These are phyloP conservation scores for Lasiosphaeriaceae sp. DNA, from an alignment of 495 filamentous ascomycete genomes.

Conservation along the genomic window DNA sequence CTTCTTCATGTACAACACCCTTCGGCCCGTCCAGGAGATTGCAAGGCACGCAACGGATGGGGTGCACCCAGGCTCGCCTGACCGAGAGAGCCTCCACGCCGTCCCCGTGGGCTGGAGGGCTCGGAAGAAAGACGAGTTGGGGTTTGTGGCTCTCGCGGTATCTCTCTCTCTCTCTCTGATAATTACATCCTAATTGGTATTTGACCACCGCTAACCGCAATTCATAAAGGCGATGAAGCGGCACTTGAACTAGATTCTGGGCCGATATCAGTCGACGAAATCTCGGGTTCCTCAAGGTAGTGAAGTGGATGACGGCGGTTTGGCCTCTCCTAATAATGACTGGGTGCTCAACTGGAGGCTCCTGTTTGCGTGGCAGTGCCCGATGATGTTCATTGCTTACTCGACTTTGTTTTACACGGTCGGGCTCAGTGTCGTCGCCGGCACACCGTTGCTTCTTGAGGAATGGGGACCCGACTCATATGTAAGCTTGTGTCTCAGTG, in stretches of 20 bases:
- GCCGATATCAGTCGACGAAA: not conserved
- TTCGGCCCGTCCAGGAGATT: not conserved
- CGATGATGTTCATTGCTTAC: constrained; percentile 9
- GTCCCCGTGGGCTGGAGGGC: not conserved
- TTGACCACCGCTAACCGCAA: not conserved
- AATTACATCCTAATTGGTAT: not conserved
- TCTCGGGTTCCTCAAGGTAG: not conserved
- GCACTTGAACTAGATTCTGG: constrained; percentile 5
- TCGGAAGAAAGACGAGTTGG: constrained; percentile 4
- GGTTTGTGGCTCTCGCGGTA: not conserved
- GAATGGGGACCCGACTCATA: not conserved
- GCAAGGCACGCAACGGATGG: not conserved
- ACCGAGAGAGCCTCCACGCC: not conserved
- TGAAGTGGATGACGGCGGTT: too few relatives aligned
- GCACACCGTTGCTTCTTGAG: constrained; percentile 6
- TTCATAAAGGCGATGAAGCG: not conserved
- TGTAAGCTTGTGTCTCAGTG: not conserved
- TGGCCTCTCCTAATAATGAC: not conserved
- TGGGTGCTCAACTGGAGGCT: constrained; percentile 3
- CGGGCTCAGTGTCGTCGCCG: constrained; percentile 2
- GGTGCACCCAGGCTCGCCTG: not conserved
- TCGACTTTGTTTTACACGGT: constrained; percentile 5
- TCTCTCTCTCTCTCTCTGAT: not conserved
- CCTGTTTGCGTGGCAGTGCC: constrained; percentile 8
- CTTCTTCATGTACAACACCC: constrained; percentile 6